Evolutionary conservation across 768 basidiomycete species (phyloP), one percentile per base, ranked within the genome.

Genomic region (Harrya chromipes): DNA sequence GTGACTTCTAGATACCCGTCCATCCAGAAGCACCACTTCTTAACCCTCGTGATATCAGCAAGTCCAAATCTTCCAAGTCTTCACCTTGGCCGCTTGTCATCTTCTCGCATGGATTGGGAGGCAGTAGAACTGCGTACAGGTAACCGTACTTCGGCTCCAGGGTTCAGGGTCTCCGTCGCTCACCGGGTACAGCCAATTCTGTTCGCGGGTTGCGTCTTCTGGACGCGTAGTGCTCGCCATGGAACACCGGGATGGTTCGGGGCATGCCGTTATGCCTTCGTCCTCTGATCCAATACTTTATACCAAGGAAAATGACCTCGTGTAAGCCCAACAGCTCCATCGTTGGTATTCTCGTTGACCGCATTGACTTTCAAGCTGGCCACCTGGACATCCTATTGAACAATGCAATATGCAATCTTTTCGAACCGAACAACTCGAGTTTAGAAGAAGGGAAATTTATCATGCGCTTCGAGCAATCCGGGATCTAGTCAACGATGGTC

Each of bases 41-140:
- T 4, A 43, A 74, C 11, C 58, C 58, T 4, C 52, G 58, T 23
- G 23, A 40, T 4, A 29, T 39, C 21, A 7, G 27, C 11, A 41
- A 24, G 21, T 13, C 26, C 2, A 31, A 46, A 41, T 23, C 44
- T 21, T 27, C 31, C 42, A 52, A 64, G 46, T 38, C 57, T 23
- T 55, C 68, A 16, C 75, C 77, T 41, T 89, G 87, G 87, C 87
- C 89, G 0, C 75, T 94, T 26, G 80, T 91, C 26, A 76, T 94
- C 35, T 93, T 92, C 68, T 89, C 86, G 10, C 91, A 93, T 70
- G 91, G 91, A 17, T 78, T 93, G 19, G 85, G 81, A 17, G 90
- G 90, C 4, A 82, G 78, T 37, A 72, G 83, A 19, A 87, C 82
- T 0, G 78, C 82, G 1, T 91, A 92, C 59, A 86, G 82, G 81